phyloP scores from a whole-genome alignment of 306 rosid species.

The Betula pendula region DNA sequence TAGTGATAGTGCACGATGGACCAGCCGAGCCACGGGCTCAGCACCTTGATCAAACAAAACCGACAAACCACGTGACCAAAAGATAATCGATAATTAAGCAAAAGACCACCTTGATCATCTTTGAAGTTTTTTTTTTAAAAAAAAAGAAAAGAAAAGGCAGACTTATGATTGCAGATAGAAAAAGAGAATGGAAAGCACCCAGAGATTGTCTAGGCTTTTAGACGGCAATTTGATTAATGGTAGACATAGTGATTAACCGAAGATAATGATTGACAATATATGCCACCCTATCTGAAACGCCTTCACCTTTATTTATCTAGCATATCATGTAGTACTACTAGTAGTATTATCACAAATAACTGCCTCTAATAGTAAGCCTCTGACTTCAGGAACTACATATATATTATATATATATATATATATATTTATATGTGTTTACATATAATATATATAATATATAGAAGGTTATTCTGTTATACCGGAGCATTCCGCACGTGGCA shows the following conservation, averaged over 20 bases:
- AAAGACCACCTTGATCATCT: slow-evolving; percentile 49
- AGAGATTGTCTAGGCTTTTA: slow-evolving; percentile 19
- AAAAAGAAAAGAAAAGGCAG: slow-evolving; percentile 12
- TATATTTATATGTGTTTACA: not conserved
- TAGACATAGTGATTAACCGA: slow-evolving; percentile 58
- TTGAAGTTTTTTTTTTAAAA: slow-evolving; percentile 29
- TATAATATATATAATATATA: not conserved
- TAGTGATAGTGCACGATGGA: slow-evolving; percentile 38
- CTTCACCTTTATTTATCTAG: slow-evolving; percentile 26
- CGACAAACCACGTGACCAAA: slow-evolving; percentile 71
- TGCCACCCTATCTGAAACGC: slow-evolving; percentile 54
- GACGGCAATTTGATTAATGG: slow-evolving; percentile 34
- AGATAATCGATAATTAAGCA: slow-evolving; percentile 34
- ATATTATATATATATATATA: not conserved
- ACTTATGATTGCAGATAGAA: slow-evolving; percentile 38
- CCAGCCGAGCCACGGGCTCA: slow-evolving; percentile 34
- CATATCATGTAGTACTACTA: not conserved
- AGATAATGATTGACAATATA: slow-evolving; percentile 66
- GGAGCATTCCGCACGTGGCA: slow-evolving; percentile 57
- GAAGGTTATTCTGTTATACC: slow-evolving; percentile 2
- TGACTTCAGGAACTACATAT: slow-evolving; percentile 18
- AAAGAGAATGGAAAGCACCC: slow-evolving; percentile 23
- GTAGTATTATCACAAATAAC: slow-evolving; percentile 11
- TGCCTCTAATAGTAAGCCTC: slow-evolving; percentile 22
- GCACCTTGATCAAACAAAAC: slow-evolving; percentile 55